Evolutionary conservation across 805 yeast species (phyloP).

Genomic region (Saccharomyces cerevisiae): DNA sequence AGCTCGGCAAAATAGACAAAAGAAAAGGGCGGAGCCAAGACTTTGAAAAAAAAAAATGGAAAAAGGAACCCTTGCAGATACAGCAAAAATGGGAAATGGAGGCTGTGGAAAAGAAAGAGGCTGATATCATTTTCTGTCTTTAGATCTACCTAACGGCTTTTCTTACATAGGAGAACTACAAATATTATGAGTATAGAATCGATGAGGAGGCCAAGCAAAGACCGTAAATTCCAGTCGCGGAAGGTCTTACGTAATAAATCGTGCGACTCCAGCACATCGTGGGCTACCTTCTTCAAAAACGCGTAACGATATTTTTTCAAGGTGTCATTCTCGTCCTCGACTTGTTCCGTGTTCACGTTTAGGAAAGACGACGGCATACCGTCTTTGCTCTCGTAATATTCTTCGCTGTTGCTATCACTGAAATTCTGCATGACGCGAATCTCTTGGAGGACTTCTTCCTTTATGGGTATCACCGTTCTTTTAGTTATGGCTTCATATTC

Average conservation of each 20-base stretch:
- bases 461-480: neutral
- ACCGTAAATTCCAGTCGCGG: slow-evolving; percentile 12
- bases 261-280: slow-evolving; percentile 14
- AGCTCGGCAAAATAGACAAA: slow-evolving; percentile 4
- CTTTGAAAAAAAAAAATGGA: neutral
- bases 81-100: neutral
- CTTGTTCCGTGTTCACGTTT: neutral
- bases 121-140: neutral
- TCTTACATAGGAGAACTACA: slow-evolving; percentile 1
- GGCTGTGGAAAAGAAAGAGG: neutral
- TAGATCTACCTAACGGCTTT: neutral
- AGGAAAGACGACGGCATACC: neutral
- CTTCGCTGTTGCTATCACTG: neutral
- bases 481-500: slow-evolving; percentile 11
- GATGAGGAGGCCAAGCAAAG: slow-evolving; percentile 1
- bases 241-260: slow-evolving; percentile 8
- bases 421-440: slow-evolving; percentile 5
- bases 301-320: slow-evolving; percentile 1
- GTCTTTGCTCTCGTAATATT: neutral
- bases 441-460: slow-evolving; percentile 2
- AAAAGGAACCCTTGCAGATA: neutral
- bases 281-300: slow-evolving; percentile 8
- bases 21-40: neutral
- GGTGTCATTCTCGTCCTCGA: neutral
- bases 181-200: slow-evolving; percentile 1